phyloP scores from a whole-genome alignment of 352 stramenopile genomes.

The Phytophthora fragariae region DNA sequence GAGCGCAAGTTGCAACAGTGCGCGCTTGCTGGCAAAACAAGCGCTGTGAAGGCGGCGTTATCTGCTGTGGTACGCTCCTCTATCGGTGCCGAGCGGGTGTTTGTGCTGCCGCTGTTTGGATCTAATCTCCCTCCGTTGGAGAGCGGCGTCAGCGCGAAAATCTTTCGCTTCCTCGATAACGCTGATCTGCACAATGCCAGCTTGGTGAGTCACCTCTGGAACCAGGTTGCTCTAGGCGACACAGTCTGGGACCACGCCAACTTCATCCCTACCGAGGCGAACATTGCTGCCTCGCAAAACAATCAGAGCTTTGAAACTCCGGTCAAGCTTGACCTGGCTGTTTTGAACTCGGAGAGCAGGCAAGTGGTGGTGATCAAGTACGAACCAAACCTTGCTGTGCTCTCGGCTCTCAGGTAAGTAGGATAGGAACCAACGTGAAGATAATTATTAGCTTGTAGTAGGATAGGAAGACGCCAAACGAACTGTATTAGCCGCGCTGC shows the following conservation, averaged over 20 bases:
- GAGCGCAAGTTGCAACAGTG: constrained; percentile 22
- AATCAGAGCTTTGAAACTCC: constrained; percentile 14
- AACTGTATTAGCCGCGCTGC: constrained; percentile 36
- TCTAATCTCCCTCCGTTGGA: constrained; percentile 63
- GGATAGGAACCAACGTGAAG: constrained; percentile 25
- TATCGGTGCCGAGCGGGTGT: constrained; percentile 37
- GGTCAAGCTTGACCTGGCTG: constrained; percentile 5
- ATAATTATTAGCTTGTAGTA: constrained; percentile 42
- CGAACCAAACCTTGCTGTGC: constrained; percentile 32
- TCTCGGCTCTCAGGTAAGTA: constrained; percentile 38
- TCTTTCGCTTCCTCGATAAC: constrained; percentile 81
- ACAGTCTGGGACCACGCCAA: constrained; percentile 85
- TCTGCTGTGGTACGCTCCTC: constrained; percentile 34
- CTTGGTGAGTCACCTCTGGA: constrained; percentile 88
- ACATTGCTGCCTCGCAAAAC: constrained; percentile 23
- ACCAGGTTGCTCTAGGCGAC: constrained; percentile 73
- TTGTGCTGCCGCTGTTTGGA: constrained; percentile 84
- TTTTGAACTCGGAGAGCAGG: not conserved
- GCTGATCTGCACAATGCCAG: constrained; percentile 85
- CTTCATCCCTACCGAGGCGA: constrained; percentile 45
- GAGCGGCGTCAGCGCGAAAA: constrained; percentile 59
- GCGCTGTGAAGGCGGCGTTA: constrained; percentile 22
- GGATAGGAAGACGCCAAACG: constrained; percentile 28
- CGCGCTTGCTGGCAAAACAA: constrained; percentile 6
- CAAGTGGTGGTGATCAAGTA: constrained; percentile 22